Evolutionary conservation across 192 early-diverging fungal species (phyloP), one percentile per base, ranked within the genome.

Genomic region (Rhizoclosmatium globosum): DNA sequence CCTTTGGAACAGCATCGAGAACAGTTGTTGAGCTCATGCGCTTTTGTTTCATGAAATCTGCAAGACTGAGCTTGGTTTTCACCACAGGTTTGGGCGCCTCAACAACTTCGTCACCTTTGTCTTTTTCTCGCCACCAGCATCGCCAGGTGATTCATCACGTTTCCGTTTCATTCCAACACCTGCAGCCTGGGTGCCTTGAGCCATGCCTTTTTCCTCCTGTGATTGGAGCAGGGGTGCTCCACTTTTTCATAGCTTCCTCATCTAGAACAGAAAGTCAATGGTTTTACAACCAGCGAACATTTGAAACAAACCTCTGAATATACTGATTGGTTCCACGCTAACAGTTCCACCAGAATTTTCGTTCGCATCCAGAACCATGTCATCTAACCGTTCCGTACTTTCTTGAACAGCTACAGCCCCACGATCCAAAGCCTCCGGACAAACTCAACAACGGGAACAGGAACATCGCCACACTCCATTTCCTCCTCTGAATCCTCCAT

Each of bases 21-120:
- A 71, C 38, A 44, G 17, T 68, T 45, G 66, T 68, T 9, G 66
- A 68, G 38, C 50, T 71, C 43, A 43, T 23, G 4, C 21, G 17
- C 1, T 48, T 9, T 4, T 56, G 47, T 45, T 47, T 53, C 50
- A 56, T 71, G 3, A 71, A 71, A 57, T 71, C 69, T 56, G 47
- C 53, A n/a, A 71, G 19, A 71, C 38, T 71, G 43, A 71, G 50
- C 38, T 71, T 71, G 17, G 69, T 71, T 56, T 71, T 71, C 50
- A 57, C 46, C 15, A 38, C 19, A 39, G 69, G 69, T 44, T 71
- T 48, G 11, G 66, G 66, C 45, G 39, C 66, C 15, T 31, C 45
- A 7, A 13, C 6, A 2, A 15, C 44, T 68, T 68, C 50, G 53
- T 39, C 13, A 38, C 2, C 46, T 23, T 56, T 3, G 50, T 48